Conservation (phyloP, 495 filamentous ascomycete genomes). For the Tetracladium marchalianum region DNA sequence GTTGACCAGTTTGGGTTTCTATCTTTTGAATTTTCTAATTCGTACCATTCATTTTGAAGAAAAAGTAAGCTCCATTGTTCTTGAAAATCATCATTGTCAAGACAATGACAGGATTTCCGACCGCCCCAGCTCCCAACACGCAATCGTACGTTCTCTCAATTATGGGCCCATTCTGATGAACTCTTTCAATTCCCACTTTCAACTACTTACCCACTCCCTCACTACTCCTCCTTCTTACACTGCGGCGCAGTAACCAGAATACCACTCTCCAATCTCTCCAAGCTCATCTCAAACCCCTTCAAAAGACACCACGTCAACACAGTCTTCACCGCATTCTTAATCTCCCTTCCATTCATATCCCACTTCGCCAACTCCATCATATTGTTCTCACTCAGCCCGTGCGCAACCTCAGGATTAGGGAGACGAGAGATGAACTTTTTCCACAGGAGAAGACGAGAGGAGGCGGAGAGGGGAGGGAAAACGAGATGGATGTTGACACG, state of each 20-base stretch:
- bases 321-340: conserved; percentile 26
- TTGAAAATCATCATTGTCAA: too few relatives aligned
- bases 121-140: too few relatives aligned
- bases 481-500: conserved; percentile 19
- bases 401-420: conserved; percentile 4
- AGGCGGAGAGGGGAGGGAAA: conserved; percentile 10
- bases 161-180: too few relatives aligned
- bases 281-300: conserved; percentile 25
- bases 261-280: conserved; percentile 25
- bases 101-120: too few relatives aligned
- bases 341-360: conserved; percentile 24
- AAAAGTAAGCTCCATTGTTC: too few relatives aligned
- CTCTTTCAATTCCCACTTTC: too few relatives aligned
- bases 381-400: conserved; percentile 3
- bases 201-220: too few relatives aligned
- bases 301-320: conserved; percentile 25
- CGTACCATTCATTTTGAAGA: too few relatives aligned
- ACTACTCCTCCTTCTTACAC: background rate
- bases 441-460: conserved; percentile 18
- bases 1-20: too few relatives aligned
- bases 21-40: too few relatives aligned
- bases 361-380: conserved; percentile 13
- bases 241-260: conserved; percentile 17
- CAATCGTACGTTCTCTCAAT: too few relatives aligned
- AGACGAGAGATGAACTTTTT: conserved; percentile 19